Conservation (phyloP, 2,329 filamentous ascomycete species). For the Cladosporium halotolerans region DNA sequence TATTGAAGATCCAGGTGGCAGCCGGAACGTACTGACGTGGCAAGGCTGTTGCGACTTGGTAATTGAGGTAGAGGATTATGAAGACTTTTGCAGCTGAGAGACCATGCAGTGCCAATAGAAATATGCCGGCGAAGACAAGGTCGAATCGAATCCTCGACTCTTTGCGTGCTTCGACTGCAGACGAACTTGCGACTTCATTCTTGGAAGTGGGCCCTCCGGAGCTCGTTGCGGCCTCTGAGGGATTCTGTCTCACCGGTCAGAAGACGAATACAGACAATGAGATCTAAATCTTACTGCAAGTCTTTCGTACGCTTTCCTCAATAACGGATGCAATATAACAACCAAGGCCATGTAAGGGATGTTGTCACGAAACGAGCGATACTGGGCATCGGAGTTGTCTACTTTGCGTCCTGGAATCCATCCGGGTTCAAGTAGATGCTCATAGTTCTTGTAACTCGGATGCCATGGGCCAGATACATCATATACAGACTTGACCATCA, state of each 20-base stretch:
- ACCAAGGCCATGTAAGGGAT: conserved; percentile 73
- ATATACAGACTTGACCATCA: conserved; percentile 85
- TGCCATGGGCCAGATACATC: conserved; percentile 83
- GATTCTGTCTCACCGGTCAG: not conserved
- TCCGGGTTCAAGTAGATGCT: conserved; percentile 64
- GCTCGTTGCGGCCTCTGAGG: not conserved
- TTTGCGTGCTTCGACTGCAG: conserved; percentile 9
- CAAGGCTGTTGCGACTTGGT: conserved; percentile 65
- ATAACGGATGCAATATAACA: conserved; percentile 69
- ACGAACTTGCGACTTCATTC: not conserved
- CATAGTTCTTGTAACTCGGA: conserved; percentile 71
- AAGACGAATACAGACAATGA: not conserved
- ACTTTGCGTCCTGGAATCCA: conserved; percentile 93
- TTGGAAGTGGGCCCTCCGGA: not conserved
- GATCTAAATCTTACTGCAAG: conserved; percentile 19
- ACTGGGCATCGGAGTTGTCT: conserved; percentile 86
- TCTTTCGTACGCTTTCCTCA: conserved; percentile 65
- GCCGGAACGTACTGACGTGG: conserved; percentile 65
- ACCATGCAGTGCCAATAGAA: conserved; percentile 74
- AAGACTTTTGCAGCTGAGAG: conserved; percentile 79
- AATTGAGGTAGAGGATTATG: conserved; percentile 74
- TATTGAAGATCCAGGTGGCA: conserved; percentile 85
- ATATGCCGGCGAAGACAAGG: conserved; percentile 70
- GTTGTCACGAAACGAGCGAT: conserved; percentile 76
- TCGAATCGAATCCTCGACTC: conserved; percentile 55